phyloP scores from a whole-genome alignment of 805 yeast species.

The Saccharomycopsis sp. region DNA sequence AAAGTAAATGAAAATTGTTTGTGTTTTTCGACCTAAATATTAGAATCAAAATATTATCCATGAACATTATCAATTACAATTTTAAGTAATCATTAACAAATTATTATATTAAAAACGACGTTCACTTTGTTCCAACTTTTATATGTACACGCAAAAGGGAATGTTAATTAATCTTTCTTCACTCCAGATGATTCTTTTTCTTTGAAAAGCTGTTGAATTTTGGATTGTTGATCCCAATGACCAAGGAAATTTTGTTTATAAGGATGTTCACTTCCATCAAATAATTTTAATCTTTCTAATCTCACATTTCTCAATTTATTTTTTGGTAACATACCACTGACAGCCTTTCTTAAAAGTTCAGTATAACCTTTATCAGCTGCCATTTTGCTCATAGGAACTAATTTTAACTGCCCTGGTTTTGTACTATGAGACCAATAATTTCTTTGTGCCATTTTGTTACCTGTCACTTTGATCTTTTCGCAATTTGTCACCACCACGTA shows the following conservation, averaged over 20 bases:
- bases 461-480: slow-evolving; percentile 69
- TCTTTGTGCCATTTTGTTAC: slow-evolving; percentile 72
- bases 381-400: slow-evolving; percentile 70
- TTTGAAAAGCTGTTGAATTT: slow-evolving; percentile 24
- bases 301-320: slow-evolving; percentile 72
- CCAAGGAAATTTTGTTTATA: slow-evolving; percentile 76
- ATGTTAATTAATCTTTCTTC: no score
- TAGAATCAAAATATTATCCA: no score
- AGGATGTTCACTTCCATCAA: slow-evolving; percentile 84
- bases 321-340: slow-evolving; percentile 93
- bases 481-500: slow-evolving; percentile 96
- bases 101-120: no score
- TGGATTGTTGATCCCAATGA: slow-evolving; percentile 65
- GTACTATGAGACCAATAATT: slow-evolving; percentile 83
- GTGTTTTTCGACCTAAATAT: no score
- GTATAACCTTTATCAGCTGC: slow-evolving; percentile 73
- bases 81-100: no score
- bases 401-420: slow-evolving; percentile 81
- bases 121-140: no score
- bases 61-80: no score
- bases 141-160: neutral
- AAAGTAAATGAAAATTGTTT: no score
- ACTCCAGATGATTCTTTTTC: no score
- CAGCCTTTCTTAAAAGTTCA: slow-evolving; percentile 81
- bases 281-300: slow-evolving; percentile 73